Evolutionary conservation across 1,284 basidiomycete species (phyloP), one percentile per base, ranked within the genome.

Genomic region (Blastosporella zonata): DNA sequence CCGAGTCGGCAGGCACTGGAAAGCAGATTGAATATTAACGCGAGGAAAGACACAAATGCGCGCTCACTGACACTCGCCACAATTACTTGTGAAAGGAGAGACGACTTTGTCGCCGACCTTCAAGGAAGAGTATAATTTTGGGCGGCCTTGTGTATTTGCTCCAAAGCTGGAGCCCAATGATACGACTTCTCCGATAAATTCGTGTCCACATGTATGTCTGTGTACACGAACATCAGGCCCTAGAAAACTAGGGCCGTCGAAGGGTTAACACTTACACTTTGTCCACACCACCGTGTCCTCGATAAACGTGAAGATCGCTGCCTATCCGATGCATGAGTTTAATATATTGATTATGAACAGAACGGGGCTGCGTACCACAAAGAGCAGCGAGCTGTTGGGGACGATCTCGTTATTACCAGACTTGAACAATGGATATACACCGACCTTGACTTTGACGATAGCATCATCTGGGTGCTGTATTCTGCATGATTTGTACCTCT

Each of bases 71-170:
- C 85, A 90, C 67, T 85, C 81, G 43, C 87, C 88, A 59, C 93
- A 96, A 34, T 82, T 89, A 15, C 82, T 76, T 0, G 90, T 91
- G 66, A 95, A 96, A 0, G 93, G 90, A 1, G 88, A 84, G 12
- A 95, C 81, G n/a, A 95, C 89, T 55, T 83, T 82, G 65, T 94
- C 88, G 3, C 91, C 91, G 2, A 88, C 64, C 52, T 80, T 81
- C 56, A 94, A 79, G 8, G 74, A 81, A 2, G 79, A 72, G 53
- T 90, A 90, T 8, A 87, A 66, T 15, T 63, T 62, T 1, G 87
- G 84, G 39, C 87, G 72, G 34, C 70, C 77, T 33, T 69, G 56
- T 1, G 68, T 65, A 21, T 65, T 62, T 1, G 67, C 42, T 6
- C 67, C 67, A 59, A 87, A 92, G 55, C 68, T 84, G 2, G 73